A percentile compares a stretch with the other conserved stretches of the same genome.
Conservation (phyloP, 1,139 yeast species). For the Hemisphaericaspora subhashii region DNA sequence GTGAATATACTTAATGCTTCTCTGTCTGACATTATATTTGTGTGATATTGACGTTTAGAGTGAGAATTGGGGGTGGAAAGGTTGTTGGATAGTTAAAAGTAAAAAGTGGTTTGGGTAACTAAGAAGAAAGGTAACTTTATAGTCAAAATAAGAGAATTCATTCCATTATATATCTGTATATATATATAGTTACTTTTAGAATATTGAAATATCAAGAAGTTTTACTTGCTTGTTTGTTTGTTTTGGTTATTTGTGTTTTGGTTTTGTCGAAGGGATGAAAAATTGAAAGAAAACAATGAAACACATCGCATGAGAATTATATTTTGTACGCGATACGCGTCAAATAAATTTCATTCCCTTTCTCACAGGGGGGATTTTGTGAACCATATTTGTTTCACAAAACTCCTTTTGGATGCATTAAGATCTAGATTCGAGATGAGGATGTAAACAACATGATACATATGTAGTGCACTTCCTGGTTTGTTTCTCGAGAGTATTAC, state of each 20-base stretch:
- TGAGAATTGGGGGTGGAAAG: background rate
- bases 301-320: background rate
- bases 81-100: background rate
- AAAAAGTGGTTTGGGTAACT: background rate
- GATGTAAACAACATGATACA: too few relatives aligned
- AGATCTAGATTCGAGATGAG: too few relatives aligned
- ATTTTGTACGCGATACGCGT: background rate
- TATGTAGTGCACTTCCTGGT: too few relatives aligned
- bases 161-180: background rate
- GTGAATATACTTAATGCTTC: conserved; percentile 74
- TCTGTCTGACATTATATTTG: conserved; percentile 41
- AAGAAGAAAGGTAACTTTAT: too few relatives aligned
- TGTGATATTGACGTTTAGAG: background rate
- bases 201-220: too few relatives aligned
- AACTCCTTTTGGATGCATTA: too few relatives aligned
- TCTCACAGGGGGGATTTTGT: too few relatives aligned
- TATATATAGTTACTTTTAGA: too few relatives aligned
- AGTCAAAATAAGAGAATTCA: background rate
- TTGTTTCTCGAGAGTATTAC: too few relatives aligned
- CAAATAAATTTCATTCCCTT: too few relatives aligned
- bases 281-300: background rate
- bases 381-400: too few relatives aligned
- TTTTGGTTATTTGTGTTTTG: too few relatives aligned
- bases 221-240: background rate
- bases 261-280: background rate